A percentile compares a stretch with the other conserved stretches of the same genome.
Evolutionary conservation across 768 basidiomycete species (phyloP).

Genomic region (Agrocybe praecox): DNA sequence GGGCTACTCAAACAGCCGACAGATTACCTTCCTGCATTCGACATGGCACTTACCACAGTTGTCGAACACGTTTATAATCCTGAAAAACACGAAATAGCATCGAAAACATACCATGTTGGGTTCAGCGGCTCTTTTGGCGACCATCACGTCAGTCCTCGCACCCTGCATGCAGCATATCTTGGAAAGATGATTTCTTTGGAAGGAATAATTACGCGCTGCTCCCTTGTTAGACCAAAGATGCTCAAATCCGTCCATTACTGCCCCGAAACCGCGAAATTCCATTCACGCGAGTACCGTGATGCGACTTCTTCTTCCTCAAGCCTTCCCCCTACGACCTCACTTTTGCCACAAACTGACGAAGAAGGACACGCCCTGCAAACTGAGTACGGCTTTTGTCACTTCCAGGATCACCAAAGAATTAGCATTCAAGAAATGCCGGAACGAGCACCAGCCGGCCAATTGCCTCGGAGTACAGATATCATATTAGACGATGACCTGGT

Average conservation of each 20-base stretch:
- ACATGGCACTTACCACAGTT: slow-evolving; percentile 76
- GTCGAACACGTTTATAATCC: slow-evolving; percentile 75
- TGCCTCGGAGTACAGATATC: slow-evolving; percentile 95
- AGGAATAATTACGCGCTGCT: slow-evolving; percentile 98
- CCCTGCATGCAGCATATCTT: slow-evolving; percentile 84
- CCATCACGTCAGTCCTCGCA: slow-evolving; percentile 95
- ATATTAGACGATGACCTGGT: slow-evolving; percentile 96
- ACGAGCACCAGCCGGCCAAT: slow-evolving; percentile 94
- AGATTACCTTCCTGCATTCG: slow-evolving; percentile 87
- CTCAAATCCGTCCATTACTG: slow-evolving; percentile 96
- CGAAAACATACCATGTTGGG: slow-evolving; percentile 84
- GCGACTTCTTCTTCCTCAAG: slow-evolving; percentile 86
- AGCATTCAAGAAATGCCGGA: slow-evolving; percentile 99
- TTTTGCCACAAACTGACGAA: slow-evolving; percentile 91
- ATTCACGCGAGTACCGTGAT: slow-evolving; percentile 91
- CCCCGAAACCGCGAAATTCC: slow-evolving; percentile 82
- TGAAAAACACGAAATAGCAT: slow-evolving; percentile 80
- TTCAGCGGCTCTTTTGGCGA: slow-evolving; percentile 97
- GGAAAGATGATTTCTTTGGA: slow-evolving; percentile 97
- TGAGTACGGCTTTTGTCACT: slow-evolving; percentile 90
- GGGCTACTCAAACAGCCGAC: slow-evolving; percentile 89
- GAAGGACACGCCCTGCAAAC: slow-evolving; percentile 86
- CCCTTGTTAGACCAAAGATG: slow-evolving; percentile 98
- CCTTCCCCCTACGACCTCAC: slow-evolving; percentile 80
- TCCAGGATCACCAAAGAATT: slow-evolving; percentile 95